Conservation (phyloP, 257 asterid species). For the Plectranthus barbatus region DNA sequence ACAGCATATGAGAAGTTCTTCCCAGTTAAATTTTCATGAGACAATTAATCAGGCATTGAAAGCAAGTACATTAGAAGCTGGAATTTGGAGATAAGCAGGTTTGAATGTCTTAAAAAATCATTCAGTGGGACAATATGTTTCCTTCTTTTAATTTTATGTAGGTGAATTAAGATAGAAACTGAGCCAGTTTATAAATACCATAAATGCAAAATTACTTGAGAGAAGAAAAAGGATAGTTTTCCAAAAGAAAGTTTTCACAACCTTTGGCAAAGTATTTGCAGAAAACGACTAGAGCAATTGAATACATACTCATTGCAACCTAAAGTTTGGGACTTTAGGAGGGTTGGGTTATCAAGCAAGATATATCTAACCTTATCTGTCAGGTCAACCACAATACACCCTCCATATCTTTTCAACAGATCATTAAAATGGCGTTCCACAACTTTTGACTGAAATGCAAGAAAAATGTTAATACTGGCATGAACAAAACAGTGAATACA, state of each 20-base stretch:
- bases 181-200: background rate
- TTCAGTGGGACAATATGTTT: background rate
- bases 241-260: background rate
- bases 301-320: constrained; percentile 3
- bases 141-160: background rate
- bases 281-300: background rate
- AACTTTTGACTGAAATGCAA: constrained; percentile 55
- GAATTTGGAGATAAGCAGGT: background rate
- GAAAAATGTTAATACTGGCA: constrained; percentile 8
- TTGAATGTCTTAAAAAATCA: background rate
- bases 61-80: background rate
- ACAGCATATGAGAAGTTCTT: background rate
- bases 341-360: constrained; percentile 13
- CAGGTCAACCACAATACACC: constrained; percentile 74
- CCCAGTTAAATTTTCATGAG: background rate
- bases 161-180: background rate
- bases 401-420: constrained; percentile 82
- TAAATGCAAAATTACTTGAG: background rate
- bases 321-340: background rate
- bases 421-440: constrained; percentile 90
- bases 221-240: background rate
- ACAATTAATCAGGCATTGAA: constrained; percentile 7
- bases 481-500: constrained; percentile 2
- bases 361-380: constrained; percentile 69
- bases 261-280: background rate